Base-by-base conservation (phyloP, 148 eudicot species). In the Euryodendron excelsum region DNA sequence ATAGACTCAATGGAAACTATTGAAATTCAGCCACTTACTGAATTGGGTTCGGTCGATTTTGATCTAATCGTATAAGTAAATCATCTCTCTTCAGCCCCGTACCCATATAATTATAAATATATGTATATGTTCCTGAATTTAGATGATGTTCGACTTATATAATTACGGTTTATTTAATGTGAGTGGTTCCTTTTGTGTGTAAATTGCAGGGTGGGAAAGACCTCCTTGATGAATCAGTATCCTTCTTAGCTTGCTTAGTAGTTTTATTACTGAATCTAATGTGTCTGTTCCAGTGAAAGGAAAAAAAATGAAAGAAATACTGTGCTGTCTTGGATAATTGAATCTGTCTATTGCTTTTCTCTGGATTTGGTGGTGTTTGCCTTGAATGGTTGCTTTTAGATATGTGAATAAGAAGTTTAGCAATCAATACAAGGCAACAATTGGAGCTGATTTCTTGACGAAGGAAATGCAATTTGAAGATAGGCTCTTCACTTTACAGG, bases 141-240 rank as follows among this genome's bases (percentile, higher is more conserved):
- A 15, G 36, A 23, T 37, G 50, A 23, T 58, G 50, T 14, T 58
- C 5, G 45, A 27, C 14, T n/a, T 23, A 11, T 74, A 36, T 56
- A 52, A 39, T 44, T 41, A 17, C 53, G 27, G 21, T 12, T 62
- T 74, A 37, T 14, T 58, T 17, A 34, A 4, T 74, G 25, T 25
- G 44, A 13, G 31, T 21, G 18, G 36, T 36, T 68, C 31, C 50
- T 44, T 72, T 50, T 72, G 59, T 74, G 28, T 72, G 78, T 77
- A 79, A 52, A 83, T 78, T 91, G 88, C 97, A 94, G 98, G 87
- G 98, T 94, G 58, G 98, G 98, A 72, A 94, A 94, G 89, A 94
- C 98, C 70, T 94, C 98, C 75, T 85, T 94, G 91, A 94, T 94
- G 98, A 94, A 94, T 81, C 98, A 94, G 98, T 94, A 94, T 90